Evolutionary conservation across 441 rosid genomes (phyloP), one percentile per base, ranked within the genome.

Genomic region (Flueggea neowawraea): DNA sequence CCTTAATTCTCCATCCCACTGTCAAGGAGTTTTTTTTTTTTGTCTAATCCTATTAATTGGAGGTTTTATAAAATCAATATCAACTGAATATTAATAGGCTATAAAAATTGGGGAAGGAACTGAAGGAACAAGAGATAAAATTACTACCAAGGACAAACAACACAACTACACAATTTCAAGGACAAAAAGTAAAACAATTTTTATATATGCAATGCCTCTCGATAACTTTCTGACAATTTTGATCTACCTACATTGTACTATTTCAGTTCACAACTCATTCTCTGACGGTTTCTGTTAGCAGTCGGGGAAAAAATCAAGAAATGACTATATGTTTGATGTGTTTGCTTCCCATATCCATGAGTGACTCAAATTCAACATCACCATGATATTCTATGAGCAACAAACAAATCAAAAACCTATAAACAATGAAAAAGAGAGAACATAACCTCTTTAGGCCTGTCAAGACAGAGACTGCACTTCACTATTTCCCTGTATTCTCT

Each of bases 381-480:
- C 36, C 13, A 16, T 17, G 0, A 4, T 53, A n/a, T 53, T 16
- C 10, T 53, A 53, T n/a, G 31, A 16, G 33, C 57, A 45, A 49
- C 32, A 44, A 56, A 36, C 4, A 15, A 43, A 6, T 36, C 39
- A 39, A 33, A 28, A 50, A 56, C 15, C 22, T 7, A 41, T 15
- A 28, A 6, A 54, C 15, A 54, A 50, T 22, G n/a, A 17, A 31
- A 32, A n/a, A 55, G 45, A 12, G 15, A 11, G 32, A 31, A 16
- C 10, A 65, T 2, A 45, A 87, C 98, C 99, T 95, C 97, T 80
- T 95, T 95, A 51, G 92, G 83, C 66, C 95, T 80, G 65, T 92
- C 96, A 66, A 54, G 84, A 73, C 99, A 95, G 73, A 90, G 81
- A 70, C 88, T 83, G 74, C 99, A 95, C 77, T 93, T 92, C 51